Evolutionary conservation across 2,329 filamentous ascomycete species (phyloP), one percentile per base, ranked within the genome.

Genomic region (Alternaria arbusti): DNA sequence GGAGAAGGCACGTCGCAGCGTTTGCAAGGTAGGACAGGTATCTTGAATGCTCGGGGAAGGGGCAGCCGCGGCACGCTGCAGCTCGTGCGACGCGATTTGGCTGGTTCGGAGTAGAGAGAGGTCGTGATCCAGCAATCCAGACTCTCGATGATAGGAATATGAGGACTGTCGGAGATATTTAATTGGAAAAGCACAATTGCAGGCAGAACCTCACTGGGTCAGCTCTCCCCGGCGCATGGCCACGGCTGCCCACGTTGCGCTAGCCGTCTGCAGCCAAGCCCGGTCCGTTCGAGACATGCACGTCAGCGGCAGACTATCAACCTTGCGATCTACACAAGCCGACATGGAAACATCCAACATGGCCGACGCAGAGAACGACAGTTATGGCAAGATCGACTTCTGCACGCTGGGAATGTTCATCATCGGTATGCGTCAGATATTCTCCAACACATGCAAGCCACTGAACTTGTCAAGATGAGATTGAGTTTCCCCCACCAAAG

Each of bases 401-500:
- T 86, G 84, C 76, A 88, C 86, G 1, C 76, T 89, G 63, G 87
- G 86, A 72, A 89, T 89, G 87, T 88, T 89, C 79, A 89, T 89
- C 65, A 86, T 89, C 63, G 87, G 86, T 87, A 82, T 36, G 52
- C 43, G 3, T 22, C 50, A 69, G 73, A 57, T 26, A 46, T 44
- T 23, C 51, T 25, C 59, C 56, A 72, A 65, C 67, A 64, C 59
- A 17, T 57, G 52, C 43, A 54, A 15, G 36, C 30, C 22, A 40
- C 59, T 62, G 20, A 62, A 44, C 36, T 20, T 82, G 25, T 17
- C 25, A 55, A 95, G 94, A 98, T 84, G 93, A 97, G 64, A 98
- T 98, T 73, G 91, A 97, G 72, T 97, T 93, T 74, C 84, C 88
- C 30, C 89, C 90, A 4, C 88, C 91, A 45, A 89, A 83, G 59